Conservation (phyloP, 2,329 filamentous ascomycete genomes). For the Scedosporium apiospermum region DNA sequence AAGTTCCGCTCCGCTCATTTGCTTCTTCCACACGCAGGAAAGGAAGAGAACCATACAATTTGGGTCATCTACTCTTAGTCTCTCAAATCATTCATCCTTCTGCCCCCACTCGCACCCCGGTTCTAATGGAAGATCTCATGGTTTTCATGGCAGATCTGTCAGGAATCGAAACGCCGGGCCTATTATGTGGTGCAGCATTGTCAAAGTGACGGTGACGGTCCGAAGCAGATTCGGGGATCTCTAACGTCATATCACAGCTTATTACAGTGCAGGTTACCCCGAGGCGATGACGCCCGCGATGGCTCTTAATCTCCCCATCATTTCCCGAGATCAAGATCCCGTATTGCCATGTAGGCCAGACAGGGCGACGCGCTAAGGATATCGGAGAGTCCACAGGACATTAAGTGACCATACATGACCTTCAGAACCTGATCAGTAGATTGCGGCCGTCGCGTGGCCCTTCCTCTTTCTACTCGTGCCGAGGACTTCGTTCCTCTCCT, state of each 20-base stretch:
- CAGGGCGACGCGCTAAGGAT: background rate
- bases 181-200: background rate
- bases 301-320: background rate
- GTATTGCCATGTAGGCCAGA: background rate
- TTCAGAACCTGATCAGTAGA: background rate
- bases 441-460: background rate
- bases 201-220: background rate
- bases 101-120: background rate
- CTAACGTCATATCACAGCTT: background rate
- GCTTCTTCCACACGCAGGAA: background rate
- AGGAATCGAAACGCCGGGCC: background rate
- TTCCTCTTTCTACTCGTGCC: background rate
- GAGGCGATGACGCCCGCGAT: background rate
- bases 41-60: background rate
- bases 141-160: background rate
- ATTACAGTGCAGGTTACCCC: background rate
- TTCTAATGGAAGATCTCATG: background rate
- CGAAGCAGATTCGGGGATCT: background rate
- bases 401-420: background rate
- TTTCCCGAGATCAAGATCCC: background rate
- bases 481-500: background rate
- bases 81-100: background rate
- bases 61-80: background rate
- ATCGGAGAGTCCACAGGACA: background rate
- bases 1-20: background rate